Evolutionary conservation across 108 stramenopile species (phyloP), one percentile per base, ranked within the genome.

Genomic region (Skeletonema grethae): DNA sequence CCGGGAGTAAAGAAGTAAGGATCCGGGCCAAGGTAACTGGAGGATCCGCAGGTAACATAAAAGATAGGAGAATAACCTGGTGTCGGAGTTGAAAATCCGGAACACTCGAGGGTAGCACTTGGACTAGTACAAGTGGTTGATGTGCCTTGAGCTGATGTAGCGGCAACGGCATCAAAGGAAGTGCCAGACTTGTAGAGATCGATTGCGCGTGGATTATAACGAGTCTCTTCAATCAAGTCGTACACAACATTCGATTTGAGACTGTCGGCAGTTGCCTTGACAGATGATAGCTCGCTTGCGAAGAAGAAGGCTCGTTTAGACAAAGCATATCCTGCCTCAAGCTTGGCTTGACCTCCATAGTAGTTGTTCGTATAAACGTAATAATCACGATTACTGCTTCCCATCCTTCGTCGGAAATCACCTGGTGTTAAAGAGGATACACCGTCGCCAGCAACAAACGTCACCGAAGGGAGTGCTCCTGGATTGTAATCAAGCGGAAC

Each of bases 1-100:
- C 20, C 50, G 22, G 60, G 60, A 2, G 60, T 31, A 36, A 61
- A 61, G 18, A 35, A 18, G 22, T 61, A 61, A 18, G 60, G 70
- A 39, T 71, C 45, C 8, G 70, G 70, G 4, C 70, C 70, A 10
- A 71, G 39, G 70, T 71, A 71, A 9, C 41, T 71, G 35, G 61
- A 62, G 8, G 4, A 12, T 53, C 46, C 45, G 20, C 70, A 71
- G 10, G 24, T 45, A 13, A 71, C 20, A 30, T 71, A 71, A 43
- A 71, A 61, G 70, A 48, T 62, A 13, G 70, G 70, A 29, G 38
- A 38, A 46, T 62, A 34, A 2, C 61, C 61, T 18, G 30, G 38
- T 24, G 36, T n/a, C 18, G 70, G 70, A 12, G 70, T 71, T 22
- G 70, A 71, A 12, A 15, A 31, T 32, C 70, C 70, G 1, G 70